phyloP scores from a whole-genome alignment of 2,329 filamentous ascomycete species.

The Aspergillus oerlinghausenensis region DNA sequence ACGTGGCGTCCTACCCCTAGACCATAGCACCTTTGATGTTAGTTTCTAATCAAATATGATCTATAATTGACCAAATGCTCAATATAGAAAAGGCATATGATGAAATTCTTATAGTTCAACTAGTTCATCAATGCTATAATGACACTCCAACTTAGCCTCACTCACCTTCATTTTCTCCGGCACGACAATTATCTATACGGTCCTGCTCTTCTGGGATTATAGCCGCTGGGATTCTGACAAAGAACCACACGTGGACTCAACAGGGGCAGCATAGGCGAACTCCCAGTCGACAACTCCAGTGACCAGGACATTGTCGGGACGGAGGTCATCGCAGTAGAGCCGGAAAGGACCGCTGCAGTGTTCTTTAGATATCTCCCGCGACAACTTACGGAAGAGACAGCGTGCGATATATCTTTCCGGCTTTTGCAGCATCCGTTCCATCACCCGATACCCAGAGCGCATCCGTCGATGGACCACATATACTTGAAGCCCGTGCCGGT shows the following conservation, averaged over 20 bases:
- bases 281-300: slow-evolving; percentile 26
- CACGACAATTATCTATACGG: too few relatives aligned
- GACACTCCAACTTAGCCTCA: too few relatives aligned
- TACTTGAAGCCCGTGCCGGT: too few relatives aligned
- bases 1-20: slow-evolving; percentile 26
- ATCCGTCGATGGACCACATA: too few relatives aligned
- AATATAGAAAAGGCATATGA: too few relatives aligned
- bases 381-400: slow-evolving; percentile 20
- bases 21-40: slow-evolving; percentile 15
- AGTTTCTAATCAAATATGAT: fast-evolving
- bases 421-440: too few relatives aligned
- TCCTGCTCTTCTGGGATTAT: background rate
- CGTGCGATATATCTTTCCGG: slow-evolving; percentile 16
- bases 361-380: slow-evolving; percentile 13
- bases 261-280: slow-evolving; percentile 23
- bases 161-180: too few relatives aligned
- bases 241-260: slow-evolving; percentile 17
- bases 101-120: too few relatives aligned
- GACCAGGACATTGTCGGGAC: slow-evolving; percentile 23
- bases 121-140: too few relatives aligned
- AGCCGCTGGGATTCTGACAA: slow-evolving; percentile 17
- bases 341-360: slow-evolving; percentile 22
- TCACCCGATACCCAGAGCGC: too few relatives aligned
- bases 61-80: too few relatives aligned
- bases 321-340: slow-evolving; percentile 28